These are phyloP conservation scores for Flaveria sonorensis DNA, from an alignment of 129 eudicot genomes.

Conservation along the genomic window DNA sequence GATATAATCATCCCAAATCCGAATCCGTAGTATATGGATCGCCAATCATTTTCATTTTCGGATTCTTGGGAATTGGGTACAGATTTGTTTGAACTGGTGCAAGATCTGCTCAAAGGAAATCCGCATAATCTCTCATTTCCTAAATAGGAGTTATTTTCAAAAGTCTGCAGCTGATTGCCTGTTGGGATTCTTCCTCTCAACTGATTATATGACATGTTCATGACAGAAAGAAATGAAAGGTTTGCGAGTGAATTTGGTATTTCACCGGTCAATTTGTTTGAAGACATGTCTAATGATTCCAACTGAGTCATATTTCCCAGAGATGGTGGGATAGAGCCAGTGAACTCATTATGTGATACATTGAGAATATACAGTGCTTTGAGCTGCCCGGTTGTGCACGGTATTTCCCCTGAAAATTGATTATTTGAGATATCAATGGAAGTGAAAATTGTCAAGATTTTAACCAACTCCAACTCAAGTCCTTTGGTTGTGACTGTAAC, in stretches of 20 bases:
- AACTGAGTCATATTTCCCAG: slow-evolving; percentile 47
- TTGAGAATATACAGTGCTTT: slow-evolving; percentile 45
- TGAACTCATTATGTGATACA: slow-evolving; percentile 50
- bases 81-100: slow-evolving; percentile 4
- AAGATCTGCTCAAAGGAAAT: slow-evolving; percentile 36
- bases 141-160: slow-evolving; percentile 32
- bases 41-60: slow-evolving; percentile 45
- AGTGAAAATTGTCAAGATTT: slow-evolving; percentile 50
- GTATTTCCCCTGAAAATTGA: slow-evolving; percentile 49
- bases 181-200: slow-evolving; percentile 47
- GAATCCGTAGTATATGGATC: slow-evolving; percentile 44
- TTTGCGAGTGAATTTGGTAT: slow-evolving; percentile 46
- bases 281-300: slow-evolving; percentile 63
- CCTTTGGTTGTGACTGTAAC: slow-evolving; percentile 52
- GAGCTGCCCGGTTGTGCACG: slow-evolving; percentile 45
- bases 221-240: slow-evolving; percentile 42
- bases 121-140: slow-evolving; percentile 67
- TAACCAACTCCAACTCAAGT: slow-evolving; percentile 40
- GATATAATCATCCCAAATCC: slow-evolving; percentile 50
- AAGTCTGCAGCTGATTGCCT: slow-evolving; percentile 48
- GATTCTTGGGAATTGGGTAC: slow-evolving; percentile 6
- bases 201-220: slow-evolving; percentile 57
- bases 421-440: slow-evolving; percentile 59
- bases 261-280: slow-evolving; percentile 43
- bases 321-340: slow-evolving; percentile 50